A percentile compares a stretch with the other conserved stretches of the same genome.
Evolutionary conservation across 83 land plant genomes (phyloP).

Genomic region (Picea mariana): DNA sequence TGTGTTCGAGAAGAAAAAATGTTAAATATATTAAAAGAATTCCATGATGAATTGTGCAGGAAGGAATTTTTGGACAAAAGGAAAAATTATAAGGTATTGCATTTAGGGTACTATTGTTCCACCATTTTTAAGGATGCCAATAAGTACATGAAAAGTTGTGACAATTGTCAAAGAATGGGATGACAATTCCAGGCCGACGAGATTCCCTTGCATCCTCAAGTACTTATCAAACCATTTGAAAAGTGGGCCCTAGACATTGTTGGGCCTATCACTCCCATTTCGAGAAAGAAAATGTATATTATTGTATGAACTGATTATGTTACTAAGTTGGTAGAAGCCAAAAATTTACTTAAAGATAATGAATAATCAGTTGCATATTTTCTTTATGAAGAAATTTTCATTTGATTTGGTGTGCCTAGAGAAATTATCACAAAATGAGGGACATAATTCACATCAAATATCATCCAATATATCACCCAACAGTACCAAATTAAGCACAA

Average conservation of each 20-base stretch:
- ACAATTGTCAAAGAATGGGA: neutral
- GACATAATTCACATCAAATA: neutral
- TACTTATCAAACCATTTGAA: neutral
- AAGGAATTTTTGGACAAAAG: neutral
- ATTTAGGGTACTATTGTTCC: neutral
- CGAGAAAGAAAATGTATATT: neutral
- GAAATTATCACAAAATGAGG: neutral
- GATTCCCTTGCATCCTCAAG: neutral
- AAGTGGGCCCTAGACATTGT: neutral
- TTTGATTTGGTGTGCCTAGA: neutral
- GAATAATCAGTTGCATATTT: neutral
- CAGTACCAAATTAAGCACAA: neutral
- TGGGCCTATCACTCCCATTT: neutral
- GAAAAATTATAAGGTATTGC: neutral
- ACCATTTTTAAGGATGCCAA: neutral
- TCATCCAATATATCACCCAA: neutral
- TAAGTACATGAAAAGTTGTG: neutral
- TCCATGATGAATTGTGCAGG: neutral
- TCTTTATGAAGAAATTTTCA: neutral
- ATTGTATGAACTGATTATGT: neutral
- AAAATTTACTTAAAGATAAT: too few relatives aligned
- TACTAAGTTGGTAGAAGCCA: neutral
- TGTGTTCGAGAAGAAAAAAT: neutral
- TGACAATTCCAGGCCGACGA: neutral
- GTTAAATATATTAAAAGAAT: neutral